These are phyloP conservation scores for Arctostaphylos glauca DNA, from an alignment of 148 eudicot genomes.

Conservation along the genomic window DNA sequence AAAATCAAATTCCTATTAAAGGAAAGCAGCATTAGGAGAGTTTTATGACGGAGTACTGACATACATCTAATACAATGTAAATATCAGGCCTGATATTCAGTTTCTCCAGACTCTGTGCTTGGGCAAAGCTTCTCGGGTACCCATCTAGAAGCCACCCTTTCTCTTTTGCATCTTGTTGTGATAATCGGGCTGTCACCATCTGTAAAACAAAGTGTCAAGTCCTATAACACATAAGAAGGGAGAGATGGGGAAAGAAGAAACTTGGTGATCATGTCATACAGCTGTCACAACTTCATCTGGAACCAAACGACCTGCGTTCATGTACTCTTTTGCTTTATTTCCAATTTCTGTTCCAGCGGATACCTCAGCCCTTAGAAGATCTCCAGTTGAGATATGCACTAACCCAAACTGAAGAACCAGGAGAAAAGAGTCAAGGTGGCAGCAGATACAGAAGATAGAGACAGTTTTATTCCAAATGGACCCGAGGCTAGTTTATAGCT, in stretches of 20 bases:
- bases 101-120: conserved; percentile 78
- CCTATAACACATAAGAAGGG: background rate
- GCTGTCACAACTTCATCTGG: conserved; percentile 93
- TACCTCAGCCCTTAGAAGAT: conserved; percentile 83
- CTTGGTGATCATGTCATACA: conserved; percentile 38
- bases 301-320: conserved; percentile 77
- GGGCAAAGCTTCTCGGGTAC: conserved; percentile 77
- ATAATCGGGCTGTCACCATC: conserved; percentile 82
- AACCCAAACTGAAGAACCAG: conserved; percentile 65
- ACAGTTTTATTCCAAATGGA: background rate
- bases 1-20: background rate
- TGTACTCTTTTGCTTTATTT: conserved; percentile 83
- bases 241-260: conserved; percentile 9
- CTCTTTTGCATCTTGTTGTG: conserved; percentile 70
- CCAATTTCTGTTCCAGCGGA: conserved; percentile 92
- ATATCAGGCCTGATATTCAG: conserved; percentile 78
- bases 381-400: conserved; percentile 97
- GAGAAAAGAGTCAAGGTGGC: background rate
- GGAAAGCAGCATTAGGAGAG: background rate
- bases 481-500: background rate
- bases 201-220: conserved; percentile 26
- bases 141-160: conserved; percentile 99
- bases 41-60: conserved; percentile 17
- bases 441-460: background rate
- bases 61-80: conserved; percentile 78